Percentiles rank a stretch among this genome's conserved stretches.
phyloP scores from a whole-genome alignment of 345 rosid species.

The Eucalyptus caleyi region DNA sequence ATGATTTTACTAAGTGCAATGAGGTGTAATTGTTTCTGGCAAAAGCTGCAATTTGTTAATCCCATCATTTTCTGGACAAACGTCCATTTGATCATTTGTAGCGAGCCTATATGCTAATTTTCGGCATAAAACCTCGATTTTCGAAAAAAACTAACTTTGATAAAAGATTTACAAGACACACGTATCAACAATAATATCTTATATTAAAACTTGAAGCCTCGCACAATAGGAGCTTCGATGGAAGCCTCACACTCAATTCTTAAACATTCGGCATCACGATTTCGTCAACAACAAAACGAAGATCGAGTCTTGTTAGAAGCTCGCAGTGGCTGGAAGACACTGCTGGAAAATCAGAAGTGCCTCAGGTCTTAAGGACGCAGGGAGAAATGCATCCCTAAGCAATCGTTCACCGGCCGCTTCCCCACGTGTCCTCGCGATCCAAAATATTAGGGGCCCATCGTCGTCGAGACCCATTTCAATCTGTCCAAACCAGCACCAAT shows the following conservation, averaged over 20 bases:
- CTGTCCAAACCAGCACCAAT: neutral
- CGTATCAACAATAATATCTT: neutral
- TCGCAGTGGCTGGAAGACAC: neutral
- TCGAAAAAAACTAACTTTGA: rapidly evolving
- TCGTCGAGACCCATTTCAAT: neutral
- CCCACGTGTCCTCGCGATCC: neutral
- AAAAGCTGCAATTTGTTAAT: neutral
- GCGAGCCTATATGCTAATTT: neutral
- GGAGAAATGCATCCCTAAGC: neutral
- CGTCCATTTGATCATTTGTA: neutral
- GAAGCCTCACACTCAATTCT: neutral
- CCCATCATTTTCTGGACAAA: neutral
- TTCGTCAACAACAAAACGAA: neutral
- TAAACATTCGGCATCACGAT: neutral
- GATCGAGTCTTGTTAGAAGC: neutral
- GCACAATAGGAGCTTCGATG: neutral
- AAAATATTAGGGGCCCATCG: neutral
- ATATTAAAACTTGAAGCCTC: neutral
- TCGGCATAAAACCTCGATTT: neutral
- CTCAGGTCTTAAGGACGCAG: neutral
- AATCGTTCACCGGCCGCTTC: neutral
- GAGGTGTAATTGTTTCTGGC: neutral
- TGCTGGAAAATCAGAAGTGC: neutral
- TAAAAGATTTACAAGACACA: neutral
- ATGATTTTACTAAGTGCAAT: neutral